A percentile compares a stretch with the other conserved stretches of the same genome.
Conservation (phyloP, 805 yeast species). For the Helenozyma baotianmanensis region DNA sequence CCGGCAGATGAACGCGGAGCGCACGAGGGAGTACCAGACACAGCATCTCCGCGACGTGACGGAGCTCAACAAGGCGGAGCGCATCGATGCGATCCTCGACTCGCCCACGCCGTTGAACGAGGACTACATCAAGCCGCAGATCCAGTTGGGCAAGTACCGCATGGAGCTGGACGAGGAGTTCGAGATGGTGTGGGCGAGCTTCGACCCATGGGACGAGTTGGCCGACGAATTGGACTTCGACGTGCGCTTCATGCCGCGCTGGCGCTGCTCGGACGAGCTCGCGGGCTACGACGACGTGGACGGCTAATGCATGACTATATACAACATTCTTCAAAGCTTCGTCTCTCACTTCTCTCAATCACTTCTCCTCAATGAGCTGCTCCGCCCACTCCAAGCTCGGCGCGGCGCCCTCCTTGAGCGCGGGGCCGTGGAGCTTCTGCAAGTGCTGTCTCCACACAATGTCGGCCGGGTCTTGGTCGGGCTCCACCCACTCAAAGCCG, state of each 20-base stretch:
- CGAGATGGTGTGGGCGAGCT: slow-evolving; percentile 39
- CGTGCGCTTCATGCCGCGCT: slow-evolving; percentile 33
- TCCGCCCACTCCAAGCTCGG: slow-evolving; percentile 38
- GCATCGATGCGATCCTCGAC: slow-evolving; percentile 33
- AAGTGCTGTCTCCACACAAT: slow-evolving; percentile 37
- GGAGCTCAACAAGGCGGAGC: slow-evolving; percentile 34
- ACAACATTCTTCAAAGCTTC: no score
- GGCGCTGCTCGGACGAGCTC: slow-evolving; percentile 5
- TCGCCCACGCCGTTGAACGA: slow-evolving; percentile 25
- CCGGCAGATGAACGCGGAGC: slow-evolving; percentile 19
- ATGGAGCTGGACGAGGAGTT: slow-evolving; percentile 39
- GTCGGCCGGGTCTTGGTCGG: slow-evolving; percentile 33
- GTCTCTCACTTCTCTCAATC: no score
- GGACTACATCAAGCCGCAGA: slow-evolving; percentile 31
- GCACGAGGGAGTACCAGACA: slow-evolving; percentile 18
- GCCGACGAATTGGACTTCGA: slow-evolving; percentile 35
- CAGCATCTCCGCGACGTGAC: slow-evolving; percentile 26
- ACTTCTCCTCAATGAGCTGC: slow-evolving; percentile 23
- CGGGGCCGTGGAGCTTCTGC: slow-evolving; percentile 16
- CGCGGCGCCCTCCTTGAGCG: slow-evolving; percentile 10
- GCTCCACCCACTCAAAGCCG: slow-evolving; percentile 21
- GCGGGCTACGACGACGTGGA: no score
- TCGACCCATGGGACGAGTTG: slow-evolving; percentile 45
- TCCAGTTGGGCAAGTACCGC: slow-evolving; percentile 32
- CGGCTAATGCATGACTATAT: no score